Conservation (phyloP, 345 rosid species). For the Acer yangbiense region DNA sequence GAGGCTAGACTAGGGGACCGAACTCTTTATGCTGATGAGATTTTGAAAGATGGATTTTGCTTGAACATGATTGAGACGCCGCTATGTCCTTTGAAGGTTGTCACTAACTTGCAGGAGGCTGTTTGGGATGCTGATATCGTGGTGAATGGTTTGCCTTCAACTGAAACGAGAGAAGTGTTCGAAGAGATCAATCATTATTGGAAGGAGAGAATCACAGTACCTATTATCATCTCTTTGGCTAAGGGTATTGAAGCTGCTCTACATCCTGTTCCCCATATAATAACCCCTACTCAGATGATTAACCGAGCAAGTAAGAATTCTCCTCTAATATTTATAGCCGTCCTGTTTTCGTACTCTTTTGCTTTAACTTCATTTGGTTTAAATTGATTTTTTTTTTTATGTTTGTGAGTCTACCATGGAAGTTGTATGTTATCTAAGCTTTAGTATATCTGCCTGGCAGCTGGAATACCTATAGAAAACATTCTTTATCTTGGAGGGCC, state of each 20-base stretch:
- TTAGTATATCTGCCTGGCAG: conserved; percentile 34
- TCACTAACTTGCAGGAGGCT: conserved; percentile 81
- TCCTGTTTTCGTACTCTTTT: not conserved
- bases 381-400: no score
- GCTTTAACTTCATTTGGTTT: not conserved
- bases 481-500: conserved; percentile 87
- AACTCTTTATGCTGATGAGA: conserved; percentile 73
- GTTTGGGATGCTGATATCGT: conserved; percentile 87
- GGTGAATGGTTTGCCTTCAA: conserved; percentile 78
- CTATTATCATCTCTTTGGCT: conserved; percentile 69
- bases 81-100: conserved; percentile 78
- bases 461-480: conserved; percentile 65
- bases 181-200: conserved; percentile 69
- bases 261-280: conserved; percentile 65
- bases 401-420: not conserved
- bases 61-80: conserved; percentile 85
- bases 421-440: conserved; percentile 1
- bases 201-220: conserved; percentile 72
- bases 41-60: conserved; percentile 84
- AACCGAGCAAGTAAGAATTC: conserved; percentile 58
- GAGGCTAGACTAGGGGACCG: conserved; percentile 81
- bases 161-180: conserved; percentile 64
- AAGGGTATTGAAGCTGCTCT: conserved; percentile 87
- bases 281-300: conserved; percentile 83
- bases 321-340: not conserved